Base-by-base conservation (phyloP, 805 yeast species). In the Candida qinlingensis region DNA sequence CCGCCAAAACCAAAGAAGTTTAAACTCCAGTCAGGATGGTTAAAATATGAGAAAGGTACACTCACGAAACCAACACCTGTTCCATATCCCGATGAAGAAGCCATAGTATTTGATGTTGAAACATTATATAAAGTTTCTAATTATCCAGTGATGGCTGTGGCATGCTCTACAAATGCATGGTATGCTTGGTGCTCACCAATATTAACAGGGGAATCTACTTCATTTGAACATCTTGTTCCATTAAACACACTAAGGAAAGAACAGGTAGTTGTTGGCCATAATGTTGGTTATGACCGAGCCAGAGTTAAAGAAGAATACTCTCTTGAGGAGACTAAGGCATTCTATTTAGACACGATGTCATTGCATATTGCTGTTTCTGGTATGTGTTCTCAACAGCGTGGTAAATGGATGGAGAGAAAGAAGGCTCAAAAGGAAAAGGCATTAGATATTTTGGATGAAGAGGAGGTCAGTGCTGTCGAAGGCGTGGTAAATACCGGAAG, bases 101-200 rank as follows among this genome's bases (percentile, higher is more conserved):
- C 78, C 3, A 60, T 94, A 10, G 90, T 86, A 0, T 92, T 92
- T 64, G 99, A 94, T 65, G 91, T 88, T 9, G 99, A 94, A 63
- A 87, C 85, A 0, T 63, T 91, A 59, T 91, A 89, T 66, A 83
- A 87, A 55, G 66, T 80, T 1, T 79, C 94, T 0, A 77, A 75
- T 4, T 91, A 80, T 61, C 83, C 98, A 0, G 79, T 86, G 0
- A 62, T 94, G 65, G 97, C 96, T 2, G 77, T 87, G 0, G 96
- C 96, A 9, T 82, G 75, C 2, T 81, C 96, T 0, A 63, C 73
- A 0, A 70, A 75, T 8, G 96, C 96, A 0, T 90, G 97, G 96
- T 94, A 91, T 61, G 81, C 83, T 0, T 94, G 99, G 99, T 82
- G 89, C 7, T 89, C 96, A 0, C 99, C 99, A 0, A 82, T 76